Conservation (phyloP, 2,329 filamentous ascomycete species). For the Colletotrichum limetticola region DNA sequence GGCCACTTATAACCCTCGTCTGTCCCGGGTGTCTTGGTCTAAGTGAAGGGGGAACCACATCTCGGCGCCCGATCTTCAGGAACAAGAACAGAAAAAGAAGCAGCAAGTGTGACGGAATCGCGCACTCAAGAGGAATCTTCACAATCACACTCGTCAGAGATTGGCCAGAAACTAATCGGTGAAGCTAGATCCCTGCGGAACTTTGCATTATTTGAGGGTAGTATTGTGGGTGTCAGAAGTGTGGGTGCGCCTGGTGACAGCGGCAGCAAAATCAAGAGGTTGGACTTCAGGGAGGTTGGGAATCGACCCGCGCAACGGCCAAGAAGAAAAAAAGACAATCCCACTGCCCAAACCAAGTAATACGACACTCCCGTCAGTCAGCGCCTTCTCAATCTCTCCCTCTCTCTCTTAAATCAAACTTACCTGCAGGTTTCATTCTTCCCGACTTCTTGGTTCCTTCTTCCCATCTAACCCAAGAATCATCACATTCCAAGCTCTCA, state of each 20-base stretch:
- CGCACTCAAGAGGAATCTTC: slow-evolving; percentile 10
- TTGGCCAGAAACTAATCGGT: slow-evolving; percentile 9
- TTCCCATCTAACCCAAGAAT: not conserved
- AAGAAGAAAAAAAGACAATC: slow-evolving; percentile 19
- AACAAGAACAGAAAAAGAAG: slow-evolving; percentile 9
- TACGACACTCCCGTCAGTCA: slow-evolving; percentile 12
- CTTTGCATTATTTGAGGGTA: slow-evolving; percentile 25
- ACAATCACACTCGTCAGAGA: slow-evolving; percentile 4
- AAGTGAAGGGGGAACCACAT: slow-evolving; percentile 3
- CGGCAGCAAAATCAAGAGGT: slow-evolving; percentile 32
- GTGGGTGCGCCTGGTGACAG: slow-evolving; percentile 32
- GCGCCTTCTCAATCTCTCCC: not conserved
- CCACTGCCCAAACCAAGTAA: slow-evolving; percentile 29
- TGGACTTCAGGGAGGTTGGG: slow-evolving; percentile 35
- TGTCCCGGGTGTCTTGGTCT: slow-evolving; percentile 8
- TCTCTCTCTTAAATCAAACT: slow-evolving; percentile 34
- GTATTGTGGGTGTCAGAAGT: slow-evolving; percentile 29
- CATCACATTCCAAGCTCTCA: slow-evolving; percentile 10
- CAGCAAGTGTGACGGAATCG: slow-evolving; percentile 11
- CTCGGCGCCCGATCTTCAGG: slow-evolving; percentile 33
- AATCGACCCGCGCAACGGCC: slow-evolving; percentile 14
- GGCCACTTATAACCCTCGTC: slow-evolving; percentile 14
- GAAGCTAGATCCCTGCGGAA: slow-evolving; percentile 31
- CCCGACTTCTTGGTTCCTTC: slow-evolving; percentile 20
- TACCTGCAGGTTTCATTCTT: slow-evolving; percentile 24